phyloP scores from a whole-genome alignment of 2,329 filamentous ascomycete genomes.

The Capronia epimyces region DNA sequence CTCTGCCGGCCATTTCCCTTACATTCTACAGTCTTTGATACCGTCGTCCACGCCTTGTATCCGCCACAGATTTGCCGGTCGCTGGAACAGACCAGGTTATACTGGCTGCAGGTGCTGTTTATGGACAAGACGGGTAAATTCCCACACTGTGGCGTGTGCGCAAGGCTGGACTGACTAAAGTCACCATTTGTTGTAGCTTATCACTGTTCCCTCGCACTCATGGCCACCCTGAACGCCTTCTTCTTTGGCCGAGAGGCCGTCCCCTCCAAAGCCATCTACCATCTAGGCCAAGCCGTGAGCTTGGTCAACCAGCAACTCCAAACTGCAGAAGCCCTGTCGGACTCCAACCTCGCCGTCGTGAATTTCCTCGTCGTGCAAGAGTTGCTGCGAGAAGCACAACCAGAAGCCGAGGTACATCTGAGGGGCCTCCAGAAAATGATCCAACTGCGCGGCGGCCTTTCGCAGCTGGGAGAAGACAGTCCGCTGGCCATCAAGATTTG shows the following conservation, averaged over 20 bases:
- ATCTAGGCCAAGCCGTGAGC: not conserved
- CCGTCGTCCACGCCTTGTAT: not conserved
- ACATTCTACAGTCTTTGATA: not conserved
- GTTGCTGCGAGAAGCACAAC: not conserved
- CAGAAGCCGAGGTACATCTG: conserved; percentile 1
- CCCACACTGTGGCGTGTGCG: not conserved
- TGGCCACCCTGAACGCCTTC: conserved; percentile 1
- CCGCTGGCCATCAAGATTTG: conserved; percentile 3
- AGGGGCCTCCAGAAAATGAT: conserved; percentile 1
- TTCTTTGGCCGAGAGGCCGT: not conserved
- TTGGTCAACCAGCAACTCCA: not conserved
- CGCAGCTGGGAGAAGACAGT: not conserved
- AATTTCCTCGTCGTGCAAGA: conserved; percentile 1
- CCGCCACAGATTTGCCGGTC: not conserved
- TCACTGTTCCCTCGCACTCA: conserved; percentile 1
- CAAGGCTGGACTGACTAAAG: not conserved
- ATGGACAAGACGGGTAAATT: not conserved
- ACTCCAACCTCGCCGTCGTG: not conserved
- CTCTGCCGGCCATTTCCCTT: no score
- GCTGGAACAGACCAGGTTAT: not conserved
- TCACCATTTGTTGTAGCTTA: not conserved
- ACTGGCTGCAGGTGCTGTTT: not conserved
- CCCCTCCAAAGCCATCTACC: not conserved
- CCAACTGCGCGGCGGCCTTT: not conserved
- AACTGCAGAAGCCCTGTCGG: not conserved